phyloP scores from a whole-genome alignment of 352 stramenopile species.

The Pythium vanterpoolii region DNA sequence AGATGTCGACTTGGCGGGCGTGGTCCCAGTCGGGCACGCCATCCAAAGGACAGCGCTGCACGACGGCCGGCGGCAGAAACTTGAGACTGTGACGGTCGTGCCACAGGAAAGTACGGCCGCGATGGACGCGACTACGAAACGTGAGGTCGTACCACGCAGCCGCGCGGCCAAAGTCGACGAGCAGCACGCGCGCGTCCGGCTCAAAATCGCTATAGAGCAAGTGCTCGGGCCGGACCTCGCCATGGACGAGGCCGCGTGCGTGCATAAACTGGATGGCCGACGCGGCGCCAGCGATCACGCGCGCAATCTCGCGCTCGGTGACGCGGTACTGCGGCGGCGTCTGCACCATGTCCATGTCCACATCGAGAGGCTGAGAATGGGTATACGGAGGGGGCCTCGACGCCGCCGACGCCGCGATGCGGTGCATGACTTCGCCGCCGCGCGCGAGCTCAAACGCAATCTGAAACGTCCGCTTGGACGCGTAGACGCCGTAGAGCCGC shows the following conservation, averaged over 20 bases:
- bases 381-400: neutral
- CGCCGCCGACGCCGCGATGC: slow-evolving; percentile 20
- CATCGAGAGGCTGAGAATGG: neutral
- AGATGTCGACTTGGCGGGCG: slow-evolving; percentile 66
- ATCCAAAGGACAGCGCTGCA: slow-evolving; percentile 28
- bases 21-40: slow-evolving; percentile 47
- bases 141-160: slow-evolving; percentile 36
- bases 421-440: slow-evolving; percentile 56
- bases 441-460: slow-evolving; percentile 74
- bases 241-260: slow-evolving; percentile 45
- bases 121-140: slow-evolving; percentile 24
- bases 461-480: slow-evolving; percentile 44
- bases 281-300: slow-evolving; percentile 39
- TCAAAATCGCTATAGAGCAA: slow-evolving; percentile 69
- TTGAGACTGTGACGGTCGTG: slow-evolving; percentile 49
- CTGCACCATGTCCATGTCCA: neutral
- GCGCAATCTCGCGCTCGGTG: slow-evolving; percentile 58
- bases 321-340: slow-evolving; percentile 21
- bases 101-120: slow-evolving; percentile 44
- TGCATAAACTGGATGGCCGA: slow-evolving; percentile 62
- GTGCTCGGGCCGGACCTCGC: slow-evolving; percentile 70
- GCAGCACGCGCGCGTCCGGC: slow-evolving; percentile 52
- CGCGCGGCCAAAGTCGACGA: slow-evolving; percentile 65
- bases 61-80: slow-evolving; percentile 64
- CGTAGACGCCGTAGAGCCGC: slow-evolving; percentile 58